Conservation (phyloP, 1,284 basidiomycete genomes). For the Ceratobasidium sp. region DNA sequence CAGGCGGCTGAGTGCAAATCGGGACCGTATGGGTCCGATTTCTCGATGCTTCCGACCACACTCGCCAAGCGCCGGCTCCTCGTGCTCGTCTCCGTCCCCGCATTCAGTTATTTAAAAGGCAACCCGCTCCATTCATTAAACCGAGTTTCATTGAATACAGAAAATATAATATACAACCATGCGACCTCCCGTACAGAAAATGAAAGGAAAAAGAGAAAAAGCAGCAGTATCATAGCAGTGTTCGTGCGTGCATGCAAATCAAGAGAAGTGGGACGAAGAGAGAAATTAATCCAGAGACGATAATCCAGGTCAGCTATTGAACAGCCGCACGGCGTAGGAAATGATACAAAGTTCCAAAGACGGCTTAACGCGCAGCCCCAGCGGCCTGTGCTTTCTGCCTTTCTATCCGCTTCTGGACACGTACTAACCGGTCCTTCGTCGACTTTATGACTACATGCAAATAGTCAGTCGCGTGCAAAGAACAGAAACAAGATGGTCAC, state of each 20-base stretch:
- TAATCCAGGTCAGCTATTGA: background rate
- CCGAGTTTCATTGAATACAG: slow-evolving; percentile 29
- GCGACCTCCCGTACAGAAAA: slow-evolving; percentile 19
- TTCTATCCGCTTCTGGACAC: slow-evolving; percentile 40
- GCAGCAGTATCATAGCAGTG: background rate
- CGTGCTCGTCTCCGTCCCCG: background rate
- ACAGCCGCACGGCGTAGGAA: background rate
- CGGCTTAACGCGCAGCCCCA: background rate
- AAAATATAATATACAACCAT: slow-evolving; percentile 29
- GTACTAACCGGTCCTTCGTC: slow-evolving; percentile 36
- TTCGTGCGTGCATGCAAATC: slow-evolving; percentile 17
- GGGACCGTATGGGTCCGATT: slow-evolving; percentile 9
- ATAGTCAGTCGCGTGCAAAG: background rate
- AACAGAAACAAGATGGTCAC: slow-evolving; percentile 54
- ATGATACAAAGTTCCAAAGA: background rate
- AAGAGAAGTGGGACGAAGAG: slow-evolving; percentile 6
- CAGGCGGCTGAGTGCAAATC: slow-evolving; percentile 33
- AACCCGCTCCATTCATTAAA: background rate
- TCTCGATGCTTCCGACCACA: slow-evolving; percentile 15
- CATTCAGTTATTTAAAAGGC: background rate
- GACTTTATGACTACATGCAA: slow-evolving; percentile 33
- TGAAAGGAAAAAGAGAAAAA: background rate
- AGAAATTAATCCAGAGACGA: background rate
- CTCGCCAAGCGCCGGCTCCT: slow-evolving; percentile 14
- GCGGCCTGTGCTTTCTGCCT: slow-evolving; percentile 25